Conservation (phyloP, 108 stramenopile species). For the Aurantiochytrium sp. region DNA sequence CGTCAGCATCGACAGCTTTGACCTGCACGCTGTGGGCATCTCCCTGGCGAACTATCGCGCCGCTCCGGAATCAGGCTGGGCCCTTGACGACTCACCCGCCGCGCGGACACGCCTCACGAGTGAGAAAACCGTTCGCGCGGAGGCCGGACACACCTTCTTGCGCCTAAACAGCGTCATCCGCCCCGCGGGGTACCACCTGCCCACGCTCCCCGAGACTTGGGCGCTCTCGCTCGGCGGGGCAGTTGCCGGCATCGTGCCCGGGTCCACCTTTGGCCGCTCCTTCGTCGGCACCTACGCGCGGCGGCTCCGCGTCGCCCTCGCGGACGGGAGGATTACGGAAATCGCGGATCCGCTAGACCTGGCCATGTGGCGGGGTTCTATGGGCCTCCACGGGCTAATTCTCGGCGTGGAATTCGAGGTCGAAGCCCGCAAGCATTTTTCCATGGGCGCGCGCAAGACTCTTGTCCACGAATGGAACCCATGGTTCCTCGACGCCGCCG, state of each 20-base stretch:
- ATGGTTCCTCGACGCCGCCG: slow-evolving; percentile 25
- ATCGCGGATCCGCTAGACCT: background rate
- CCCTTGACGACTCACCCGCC: background rate
- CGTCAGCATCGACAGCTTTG: background rate
- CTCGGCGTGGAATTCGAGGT: background rate
- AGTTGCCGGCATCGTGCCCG: background rate
- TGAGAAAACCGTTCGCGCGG: background rate
- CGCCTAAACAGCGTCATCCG: background rate
- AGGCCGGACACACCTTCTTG: slow-evolving; percentile 4
- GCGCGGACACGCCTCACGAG: background rate
- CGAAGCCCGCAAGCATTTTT: background rate
- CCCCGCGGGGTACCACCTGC: background rate
- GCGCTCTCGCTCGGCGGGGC: background rate
- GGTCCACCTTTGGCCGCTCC: background rate
- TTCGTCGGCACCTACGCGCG: background rate
- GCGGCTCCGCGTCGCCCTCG: slow-evolving; percentile 7
- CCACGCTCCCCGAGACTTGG: background rate
- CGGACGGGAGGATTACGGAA: background rate
- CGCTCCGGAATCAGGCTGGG: background rate
- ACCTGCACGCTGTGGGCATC: background rate
- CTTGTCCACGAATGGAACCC: slow-evolving; percentile 5
- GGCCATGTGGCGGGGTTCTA: slow-evolving; percentile 15
- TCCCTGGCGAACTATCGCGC: background rate
- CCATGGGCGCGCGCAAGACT: slow-evolving; percentile 4
- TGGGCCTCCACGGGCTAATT: slow-evolving; percentile 14